Conservation (phyloP, 805 yeast genomes). For the Spathaspora sp. region DNA sequence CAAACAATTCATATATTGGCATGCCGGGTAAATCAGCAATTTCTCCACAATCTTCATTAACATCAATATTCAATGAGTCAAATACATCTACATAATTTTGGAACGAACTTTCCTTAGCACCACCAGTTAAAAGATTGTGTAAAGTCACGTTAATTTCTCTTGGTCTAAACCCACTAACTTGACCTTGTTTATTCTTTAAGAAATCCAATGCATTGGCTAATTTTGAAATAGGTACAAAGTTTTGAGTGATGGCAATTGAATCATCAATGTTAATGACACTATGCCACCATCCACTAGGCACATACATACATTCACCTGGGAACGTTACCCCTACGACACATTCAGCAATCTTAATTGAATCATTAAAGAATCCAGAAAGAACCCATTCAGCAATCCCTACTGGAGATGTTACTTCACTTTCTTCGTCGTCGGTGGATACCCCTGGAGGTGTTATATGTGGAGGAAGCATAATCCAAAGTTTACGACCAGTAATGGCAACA, state of each 20-base stretch:
- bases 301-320: slow-evolving; percentile 82
- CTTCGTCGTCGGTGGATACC: slow-evolving; percentile 68
- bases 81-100: slow-evolving; percentile 23
- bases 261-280: slow-evolving; percentile 81
- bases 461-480: slow-evolving; percentile 88
- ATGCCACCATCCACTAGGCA: slow-evolving; percentile 99
- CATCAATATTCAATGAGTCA: slow-evolving; percentile 15
- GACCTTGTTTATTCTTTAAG: slow-evolving; percentile 61
- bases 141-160: slow-evolving; percentile 42
- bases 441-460: slow-evolving; percentile 81
- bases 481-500: slow-evolving; percentile 66
- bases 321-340: slow-evolving; percentile 70
- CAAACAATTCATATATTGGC: slow-evolving; percentile 63
- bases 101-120: slow-evolving; percentile 11
- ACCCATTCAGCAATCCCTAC: slow-evolving; percentile 94
- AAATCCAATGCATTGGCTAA: slow-evolving; percentile 63
- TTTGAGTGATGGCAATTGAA: slow-evolving; percentile 84
- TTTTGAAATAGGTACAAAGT: slow-evolving; percentile 71
- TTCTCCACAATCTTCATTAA: slow-evolving; percentile 64
- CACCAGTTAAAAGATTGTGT: slow-evolving; percentile 13
- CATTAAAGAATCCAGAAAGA: slow-evolving; percentile 74
- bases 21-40: slow-evolving; percentile 35
- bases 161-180: slow-evolving; percentile 76
- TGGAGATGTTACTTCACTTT: slow-evolving; percentile 88
- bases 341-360: slow-evolving; percentile 52